Evolutionary conservation across 441 rosid genomes (phyloP).

Genomic region (Bruguiera hainesii): DNA sequence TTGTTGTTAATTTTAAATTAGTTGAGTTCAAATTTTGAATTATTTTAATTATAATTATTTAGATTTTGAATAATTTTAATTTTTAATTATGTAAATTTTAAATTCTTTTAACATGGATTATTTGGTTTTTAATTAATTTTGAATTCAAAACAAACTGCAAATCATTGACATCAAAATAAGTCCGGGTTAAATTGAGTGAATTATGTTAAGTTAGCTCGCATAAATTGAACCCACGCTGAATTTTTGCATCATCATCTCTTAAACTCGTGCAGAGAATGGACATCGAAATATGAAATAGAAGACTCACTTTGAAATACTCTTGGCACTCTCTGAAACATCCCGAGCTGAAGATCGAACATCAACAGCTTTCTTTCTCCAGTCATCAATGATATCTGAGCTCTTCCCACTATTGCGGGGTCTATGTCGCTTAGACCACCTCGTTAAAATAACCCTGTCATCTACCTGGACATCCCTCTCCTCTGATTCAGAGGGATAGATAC

Average conservation of each 20-base stretch:
- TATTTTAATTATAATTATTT: no score
- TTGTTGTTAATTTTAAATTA: no score
- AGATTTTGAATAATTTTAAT: no score
- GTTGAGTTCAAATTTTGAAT: no score
- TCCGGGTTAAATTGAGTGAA: no score
- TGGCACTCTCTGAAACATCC: conserved; percentile 54
- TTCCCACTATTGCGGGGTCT: conserved; percentile 49
- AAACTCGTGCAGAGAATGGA: background rate
- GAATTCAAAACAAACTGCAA: no score
- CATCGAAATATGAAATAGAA: conserved; percentile 6
- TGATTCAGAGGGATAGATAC: conserved; percentile 41
- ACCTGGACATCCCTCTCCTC: conserved; percentile 83
- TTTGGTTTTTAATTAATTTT: no score
- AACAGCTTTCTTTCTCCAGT: conserved; percentile 59
- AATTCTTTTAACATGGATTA: no score
- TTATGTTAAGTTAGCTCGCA: no score
- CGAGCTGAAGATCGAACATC: conserved; percentile 50
- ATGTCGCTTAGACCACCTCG: conserved; percentile 86
- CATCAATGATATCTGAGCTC: conserved; percentile 57
- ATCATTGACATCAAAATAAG: no score
- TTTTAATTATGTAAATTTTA: no score
- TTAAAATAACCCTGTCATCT: conserved; percentile 79
- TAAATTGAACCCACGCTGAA: background rate
- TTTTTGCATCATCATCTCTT: background rate
- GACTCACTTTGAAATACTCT: conserved; percentile 61